Percentiles rank a stretch among this genome's conserved stretches.
phyloP scores from a whole-genome alignment of 805 yeast species.

The Candida maesae region DNA sequence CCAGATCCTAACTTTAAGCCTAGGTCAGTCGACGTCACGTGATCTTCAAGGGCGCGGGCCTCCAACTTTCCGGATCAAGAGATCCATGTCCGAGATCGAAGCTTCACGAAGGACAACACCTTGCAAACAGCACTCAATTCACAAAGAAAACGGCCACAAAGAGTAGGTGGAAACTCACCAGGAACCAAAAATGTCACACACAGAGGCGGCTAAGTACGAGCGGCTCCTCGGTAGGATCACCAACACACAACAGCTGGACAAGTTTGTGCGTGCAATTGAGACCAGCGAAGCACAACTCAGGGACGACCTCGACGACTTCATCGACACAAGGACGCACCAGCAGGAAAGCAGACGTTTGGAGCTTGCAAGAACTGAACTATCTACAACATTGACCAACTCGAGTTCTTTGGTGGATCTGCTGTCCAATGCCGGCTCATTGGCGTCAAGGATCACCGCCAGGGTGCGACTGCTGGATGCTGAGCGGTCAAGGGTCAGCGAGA shows the following conservation, averaged over 20 bases:
- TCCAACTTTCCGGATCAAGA: too few relatives aligned
- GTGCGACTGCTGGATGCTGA: slow-evolving; percentile 71
- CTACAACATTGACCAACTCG: slow-evolving; percentile 55
- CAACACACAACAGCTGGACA: slow-evolving; percentile 22
- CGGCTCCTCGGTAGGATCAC: slow-evolving; percentile 23
- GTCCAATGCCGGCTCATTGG: slow-evolving; percentile 58
- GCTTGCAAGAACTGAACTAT: slow-evolving; percentile 57
- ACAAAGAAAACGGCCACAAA: too few relatives aligned
- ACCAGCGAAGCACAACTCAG: slow-evolving; percentile 21
- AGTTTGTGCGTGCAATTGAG: slow-evolving; percentile 25
- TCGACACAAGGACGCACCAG: slow-evolving; percentile 24
- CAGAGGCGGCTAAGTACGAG: slow-evolving; percentile 17
- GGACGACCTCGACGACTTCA: slow-evolving; percentile 24
- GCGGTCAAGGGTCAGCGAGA: slow-evolving; percentile 55
- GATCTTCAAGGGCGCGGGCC: too few relatives aligned
- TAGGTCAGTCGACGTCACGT: too few relatives aligned
- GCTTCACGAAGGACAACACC: too few relatives aligned
- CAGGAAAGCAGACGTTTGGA: slow-evolving; percentile 45
- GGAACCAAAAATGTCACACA: not conserved
- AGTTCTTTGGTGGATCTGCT: slow-evolving; percentile 51
- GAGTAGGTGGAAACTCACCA: too few relatives aligned
- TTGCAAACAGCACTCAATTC: too few relatives aligned
- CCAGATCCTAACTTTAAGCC: too few relatives aligned
- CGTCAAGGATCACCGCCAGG: slow-evolving; percentile 62
- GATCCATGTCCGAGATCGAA: too few relatives aligned